Evolutionary conservation across 2,329 filamentous ascomycete genomes (phyloP), one percentile per base, ranked within the genome.

Genomic region (Lecanicillium sp.): DNA sequence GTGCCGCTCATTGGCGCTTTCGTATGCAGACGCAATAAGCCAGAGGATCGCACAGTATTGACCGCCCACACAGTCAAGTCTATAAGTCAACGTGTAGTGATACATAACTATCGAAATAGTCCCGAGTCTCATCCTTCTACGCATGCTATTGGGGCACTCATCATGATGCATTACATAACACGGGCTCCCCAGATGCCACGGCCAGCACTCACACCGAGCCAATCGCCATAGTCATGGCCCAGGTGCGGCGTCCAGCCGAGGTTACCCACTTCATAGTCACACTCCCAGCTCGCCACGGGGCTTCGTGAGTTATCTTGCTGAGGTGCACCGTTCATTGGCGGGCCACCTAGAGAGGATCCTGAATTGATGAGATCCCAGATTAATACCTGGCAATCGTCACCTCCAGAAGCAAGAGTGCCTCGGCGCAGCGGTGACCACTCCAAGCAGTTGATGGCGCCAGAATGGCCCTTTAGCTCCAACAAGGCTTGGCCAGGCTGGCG

Each of bases 401-500:
- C 92, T 25, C 92, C 92, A 1, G 87, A 94, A 13, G 90, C 90
- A 14, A 98, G 76, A 48, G 89, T 84, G 17, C 92, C 92, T 51
- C 92, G 76, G 43, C 89, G 77, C 40, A 79, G 77, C 0, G 88
- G 90, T 8, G 87, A 94, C 92, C 92, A 98, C 64, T 98, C 92
- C 43, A 97, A 84, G 53, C 85, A 92, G 63, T 94, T 97, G 41
- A 98, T 76, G 7, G 87, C 64, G 4, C 87, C 84, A 17, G 79
- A 77, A 56, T 98, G 90, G 17, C 92, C 92, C 34, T 86, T 86
- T 28, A 98, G 79, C 59, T 98, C 92, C 18, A 98, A 77, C 4
- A 98, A 74, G 3, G 92, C 92, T 61, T 96, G 92, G 5, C 92
- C 92, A 0, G 92, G 92, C 62, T 98, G 92, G 35, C 92, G 83